These are phyloP conservation scores for Fusarium sp. DNA, from an alignment of 2,329 filamentous ascomycete genomes.

Conservation along the genomic window DNA sequence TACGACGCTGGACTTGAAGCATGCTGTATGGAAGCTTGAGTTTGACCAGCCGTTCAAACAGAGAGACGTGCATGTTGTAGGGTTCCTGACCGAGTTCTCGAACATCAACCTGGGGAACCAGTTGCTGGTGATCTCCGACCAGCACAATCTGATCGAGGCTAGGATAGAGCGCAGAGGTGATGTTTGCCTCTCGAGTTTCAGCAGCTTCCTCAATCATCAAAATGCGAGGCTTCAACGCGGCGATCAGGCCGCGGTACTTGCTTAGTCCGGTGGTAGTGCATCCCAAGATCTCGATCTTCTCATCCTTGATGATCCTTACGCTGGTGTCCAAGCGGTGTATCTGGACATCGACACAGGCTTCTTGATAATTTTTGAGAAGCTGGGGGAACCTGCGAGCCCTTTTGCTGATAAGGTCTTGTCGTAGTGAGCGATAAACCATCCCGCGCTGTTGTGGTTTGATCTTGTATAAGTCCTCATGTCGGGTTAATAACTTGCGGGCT, in stretches of 20 bases:
- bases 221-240: slow-evolving; percentile 72
- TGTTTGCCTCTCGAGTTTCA: slow-evolving; percentile 75
- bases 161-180: slow-evolving; percentile 62
- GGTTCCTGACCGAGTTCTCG: slow-evolving; percentile 67
- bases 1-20: slow-evolving; percentile 74
- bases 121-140: slow-evolving; percentile 83
- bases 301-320: slow-evolving; percentile 52
- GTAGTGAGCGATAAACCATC: slow-evolving; percentile 73
- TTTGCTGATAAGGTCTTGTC: slow-evolving; percentile 62
- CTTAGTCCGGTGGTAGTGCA: slow-evolving; percentile 83
- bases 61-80: slow-evolving; percentile 76
- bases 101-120: slow-evolving; percentile 76
- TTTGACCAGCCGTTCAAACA: slow-evolving; percentile 82
- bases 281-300: slow-evolving; percentile 64
- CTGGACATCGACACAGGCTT: slow-evolving; percentile 63
- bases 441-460: slow-evolving; percentile 68
- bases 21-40: slow-evolving; percentile 72
- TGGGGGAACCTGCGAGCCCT: slow-evolving; percentile 60
- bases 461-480: slow-evolving; percentile 66
- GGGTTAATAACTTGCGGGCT: slow-evolving; percentile 23
- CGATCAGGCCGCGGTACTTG: slow-evolving; percentile 80
- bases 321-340: slow-evolving; percentile 70
- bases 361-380: slow-evolving; percentile 61
- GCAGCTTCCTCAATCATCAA: slow-evolving; percentile 85
- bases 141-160: slow-evolving; percentile 65